Conservation (phyloP, 2,329 filamentous ascomycete species). For the Cladosporium sp. region DNA sequence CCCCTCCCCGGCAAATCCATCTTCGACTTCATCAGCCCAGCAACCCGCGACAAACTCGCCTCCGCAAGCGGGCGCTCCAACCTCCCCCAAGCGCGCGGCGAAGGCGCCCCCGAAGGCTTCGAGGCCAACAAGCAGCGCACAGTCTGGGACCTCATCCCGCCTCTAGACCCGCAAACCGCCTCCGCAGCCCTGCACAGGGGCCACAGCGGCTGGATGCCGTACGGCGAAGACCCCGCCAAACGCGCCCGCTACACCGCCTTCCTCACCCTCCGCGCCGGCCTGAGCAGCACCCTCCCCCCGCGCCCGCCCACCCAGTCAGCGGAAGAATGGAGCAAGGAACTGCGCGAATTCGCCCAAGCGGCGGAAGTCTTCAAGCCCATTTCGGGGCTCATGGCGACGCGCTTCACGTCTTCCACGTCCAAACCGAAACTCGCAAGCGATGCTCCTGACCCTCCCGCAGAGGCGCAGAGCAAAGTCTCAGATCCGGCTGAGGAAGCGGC, state of each 20-base stretch:
- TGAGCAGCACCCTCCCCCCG: constrained; percentile 54
- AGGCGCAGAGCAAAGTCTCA: constrained; percentile 50
- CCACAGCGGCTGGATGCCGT: constrained; percentile 68
- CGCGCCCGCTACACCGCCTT: constrained; percentile 75
- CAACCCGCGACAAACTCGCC: constrained; percentile 71
- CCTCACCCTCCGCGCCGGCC: constrained; percentile 69
- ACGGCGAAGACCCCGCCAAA: constrained; percentile 76
- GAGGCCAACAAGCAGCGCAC: constrained; percentile 49
- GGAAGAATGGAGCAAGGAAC: constrained; percentile 75
- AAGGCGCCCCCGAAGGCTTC: constrained; percentile 62
- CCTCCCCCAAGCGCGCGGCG: constrained; percentile 71
- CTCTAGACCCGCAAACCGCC: constrained; percentile 39
- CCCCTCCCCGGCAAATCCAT: constrained; percentile 86
- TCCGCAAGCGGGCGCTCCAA: constrained; percentile 68
- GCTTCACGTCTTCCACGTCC: constrained; percentile 67
- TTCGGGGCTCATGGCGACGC: constrained; percentile 84
- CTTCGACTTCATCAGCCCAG: constrained; percentile 82
- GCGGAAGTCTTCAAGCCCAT: constrained; percentile 85
- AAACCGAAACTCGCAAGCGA: constrained; percentile 35
- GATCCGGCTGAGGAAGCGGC: constrained; percentile 85
- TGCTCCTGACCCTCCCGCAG: constrained; percentile 16
- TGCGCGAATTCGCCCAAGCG: constrained; percentile 70
- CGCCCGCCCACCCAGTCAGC: constrained; percentile 48
- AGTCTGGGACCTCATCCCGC: constrained; percentile 44
- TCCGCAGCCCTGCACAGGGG: constrained; percentile 44